Conservation (phyloP, 83 land plant species). For the Diphasiastrum complanatum region DNA sequence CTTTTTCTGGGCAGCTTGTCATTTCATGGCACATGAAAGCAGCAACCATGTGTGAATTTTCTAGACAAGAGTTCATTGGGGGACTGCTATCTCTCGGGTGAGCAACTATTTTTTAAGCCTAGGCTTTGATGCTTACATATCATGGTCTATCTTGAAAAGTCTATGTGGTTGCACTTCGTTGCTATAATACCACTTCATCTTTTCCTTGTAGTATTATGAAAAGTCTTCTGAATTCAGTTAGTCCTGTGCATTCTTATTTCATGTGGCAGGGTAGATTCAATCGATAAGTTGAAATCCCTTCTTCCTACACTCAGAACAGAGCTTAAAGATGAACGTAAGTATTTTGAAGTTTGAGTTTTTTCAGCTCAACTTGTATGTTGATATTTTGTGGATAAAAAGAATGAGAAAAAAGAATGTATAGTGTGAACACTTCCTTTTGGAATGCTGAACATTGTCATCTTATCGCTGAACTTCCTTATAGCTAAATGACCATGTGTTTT, state of each 20-base stretch:
- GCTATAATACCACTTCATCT: too few relatives aligned
- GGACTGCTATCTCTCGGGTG: constrained; percentile 91
- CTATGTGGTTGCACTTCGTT: too few relatives aligned
- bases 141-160: too few relatives aligned
- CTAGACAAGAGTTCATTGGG: constrained; percentile 81
- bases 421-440: too few relatives aligned
- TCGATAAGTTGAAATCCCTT: constrained; percentile 74
- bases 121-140: too few relatives aligned
- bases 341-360: neutral
- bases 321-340: constrained; percentile 93
- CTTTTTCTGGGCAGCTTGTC: too few relatives aligned
- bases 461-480: too few relatives aligned
- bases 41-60: constrained; percentile 97
- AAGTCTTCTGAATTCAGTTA: too few relatives aligned
- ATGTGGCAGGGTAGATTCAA: constrained; percentile 78
- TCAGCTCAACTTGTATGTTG: neutral
- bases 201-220: too few relatives aligned
- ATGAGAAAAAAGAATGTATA: too few relatives aligned
- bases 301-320: constrained; percentile 72
- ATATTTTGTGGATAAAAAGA: neutral
- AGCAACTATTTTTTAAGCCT: constrained; percentile 6
- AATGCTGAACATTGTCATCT: too few relatives aligned
- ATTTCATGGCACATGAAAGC: constrained; percentile 99
- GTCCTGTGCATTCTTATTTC: neutral
- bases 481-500: too few relatives aligned